Evolutionary conservation across 2,329 filamentous ascomycete species (phyloP).

Genomic region (Blastomyces emzantsi): DNA sequence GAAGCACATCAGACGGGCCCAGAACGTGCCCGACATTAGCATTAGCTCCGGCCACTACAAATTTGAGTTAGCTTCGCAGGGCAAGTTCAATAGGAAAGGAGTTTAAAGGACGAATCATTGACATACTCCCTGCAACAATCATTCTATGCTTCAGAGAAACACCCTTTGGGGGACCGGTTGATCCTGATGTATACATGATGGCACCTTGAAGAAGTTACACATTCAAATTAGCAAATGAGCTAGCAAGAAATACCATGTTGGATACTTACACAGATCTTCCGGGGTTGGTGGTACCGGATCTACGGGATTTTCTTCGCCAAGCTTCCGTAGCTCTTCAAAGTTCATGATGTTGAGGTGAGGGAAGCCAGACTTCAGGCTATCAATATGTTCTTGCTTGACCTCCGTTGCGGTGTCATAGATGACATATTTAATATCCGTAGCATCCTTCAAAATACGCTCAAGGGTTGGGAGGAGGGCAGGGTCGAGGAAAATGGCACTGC

Average conservation of each 20-base stretch:
- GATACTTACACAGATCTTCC: constrained; percentile 47
- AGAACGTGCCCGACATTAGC: constrained; percentile 69
- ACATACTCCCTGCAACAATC: constrained; percentile 66
- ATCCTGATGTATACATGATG: constrained; percentile 69
- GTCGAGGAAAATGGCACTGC: constrained; percentile 29
- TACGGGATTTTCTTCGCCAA: constrained; percentile 54
- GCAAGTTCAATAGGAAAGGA: constrained; percentile 3
- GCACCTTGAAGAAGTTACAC: constrained; percentile 45
- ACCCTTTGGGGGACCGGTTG: constrained; percentile 77
- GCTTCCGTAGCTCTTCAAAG: constrained; percentile 44
- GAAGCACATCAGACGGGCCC: constrained; percentile 64
- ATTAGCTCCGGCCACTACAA: constrained; percentile 66
- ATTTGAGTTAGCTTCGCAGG: constrained; percentile 13
- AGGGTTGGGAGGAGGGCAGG: constrained; percentile 39
- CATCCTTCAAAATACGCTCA: constrained; percentile 45
- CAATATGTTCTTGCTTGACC: constrained; percentile 41
- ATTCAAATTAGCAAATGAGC: neutral
- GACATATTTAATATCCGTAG: constrained; percentile 44
- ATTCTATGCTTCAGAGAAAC: constrained; percentile 70
- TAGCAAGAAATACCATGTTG: neutral
- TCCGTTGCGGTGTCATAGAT: constrained; percentile 47
- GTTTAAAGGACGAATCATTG: neutral
- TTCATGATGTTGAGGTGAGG: constrained; percentile 43
- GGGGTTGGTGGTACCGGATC: constrained; percentile 60
- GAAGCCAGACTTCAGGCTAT: constrained; percentile 43